Conservation (phyloP, 169 alveolate species). For the Babesia bovis region DNA sequence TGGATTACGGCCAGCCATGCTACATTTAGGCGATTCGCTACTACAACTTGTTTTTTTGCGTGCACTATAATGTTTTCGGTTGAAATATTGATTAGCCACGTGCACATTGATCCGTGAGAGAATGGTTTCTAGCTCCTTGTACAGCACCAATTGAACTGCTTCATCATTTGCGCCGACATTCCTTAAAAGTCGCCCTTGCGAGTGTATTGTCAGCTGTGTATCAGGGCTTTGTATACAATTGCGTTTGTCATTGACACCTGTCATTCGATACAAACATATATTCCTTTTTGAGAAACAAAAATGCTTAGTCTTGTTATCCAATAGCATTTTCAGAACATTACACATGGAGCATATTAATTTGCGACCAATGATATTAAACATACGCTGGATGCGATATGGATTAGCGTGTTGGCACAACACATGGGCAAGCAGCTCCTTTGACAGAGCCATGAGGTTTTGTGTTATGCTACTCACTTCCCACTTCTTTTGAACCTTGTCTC, state of each 20-base stretch:
- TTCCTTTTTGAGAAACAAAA: not conserved
- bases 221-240: too few relatives aligned
- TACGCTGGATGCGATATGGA: constrained; percentile 13
- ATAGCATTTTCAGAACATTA: not conserved
- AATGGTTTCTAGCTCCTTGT: constrained; percentile 9
- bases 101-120: not conserved
- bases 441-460: constrained; percentile 1
- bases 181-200: constrained; percentile 11
- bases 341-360: constrained; percentile 19
- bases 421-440: constrained; percentile 13
- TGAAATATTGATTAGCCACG: constrained; percentile 1
- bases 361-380: constrained; percentile 26
- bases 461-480: constrained; percentile 4
- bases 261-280: constrained; percentile 4
- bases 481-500: not conserved
- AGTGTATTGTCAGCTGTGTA: not conserved
- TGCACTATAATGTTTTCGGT: too few relatives aligned
- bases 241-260: not conserved
- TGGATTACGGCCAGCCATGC: not conserved
- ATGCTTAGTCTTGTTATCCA: not conserved
- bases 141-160: constrained; percentile 19
- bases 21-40: not conserved
- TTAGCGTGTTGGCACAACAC: constrained; percentile 2
- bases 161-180: not conserved
- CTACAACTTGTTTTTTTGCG: not conserved